Base-by-base conservation (phyloP, 2,329 filamentous ascomycete species). In the Aspergillus neoniger region DNA sequence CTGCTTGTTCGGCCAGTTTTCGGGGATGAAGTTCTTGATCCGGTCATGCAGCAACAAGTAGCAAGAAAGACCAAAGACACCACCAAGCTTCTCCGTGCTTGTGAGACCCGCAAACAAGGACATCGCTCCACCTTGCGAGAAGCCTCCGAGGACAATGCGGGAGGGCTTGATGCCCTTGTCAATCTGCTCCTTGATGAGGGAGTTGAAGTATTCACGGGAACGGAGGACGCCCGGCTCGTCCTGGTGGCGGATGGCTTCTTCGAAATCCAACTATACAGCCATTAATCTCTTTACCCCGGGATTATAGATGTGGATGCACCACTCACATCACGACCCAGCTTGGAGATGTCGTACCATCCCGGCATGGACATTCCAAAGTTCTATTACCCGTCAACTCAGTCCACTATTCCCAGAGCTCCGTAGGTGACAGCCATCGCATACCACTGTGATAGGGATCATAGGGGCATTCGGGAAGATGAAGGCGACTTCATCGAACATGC, bases 391-490 rank as follows among this genome's bases (percentile, higher is more conserved):
- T 57, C n/a, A 55, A 41, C 9, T 17, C 30, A n/a, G 32, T 32
- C 52, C 10, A 9, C n/a, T 8, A 9, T 48, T 4, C 25, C 17
- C 43, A 17, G 10, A 8, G 43, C 28, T 44, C 61, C 10, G 21
- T n/a, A n/a, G 19, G 30, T n/a, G 28, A n/a, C 6, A 14, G 8
- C 2, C 28, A 9, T 6, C 25, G 39, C 65, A 41, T 78, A 92
- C 89, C 69, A 88, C 82, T n/a, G 92, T 93, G 73, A 97, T 91
- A 32, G 92, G 92, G 57, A 96, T 95, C 39, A 78, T 79, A 5
- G 94, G 92, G 28, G 95, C 95, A 79, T 96, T 91, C 15, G 95
- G 95, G 76, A 99, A 89, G 72, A 99, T 86, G 77, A 98, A 98
- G 73, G 94, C 90, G 74, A 96, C 91, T 78, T 97, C 90, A 60